A percentile compares a stretch with the other conserved stretches of the same genome.
phyloP scores from a whole-genome alignment of 345 rosid genomes.

The Moricandia arvensis region DNA sequence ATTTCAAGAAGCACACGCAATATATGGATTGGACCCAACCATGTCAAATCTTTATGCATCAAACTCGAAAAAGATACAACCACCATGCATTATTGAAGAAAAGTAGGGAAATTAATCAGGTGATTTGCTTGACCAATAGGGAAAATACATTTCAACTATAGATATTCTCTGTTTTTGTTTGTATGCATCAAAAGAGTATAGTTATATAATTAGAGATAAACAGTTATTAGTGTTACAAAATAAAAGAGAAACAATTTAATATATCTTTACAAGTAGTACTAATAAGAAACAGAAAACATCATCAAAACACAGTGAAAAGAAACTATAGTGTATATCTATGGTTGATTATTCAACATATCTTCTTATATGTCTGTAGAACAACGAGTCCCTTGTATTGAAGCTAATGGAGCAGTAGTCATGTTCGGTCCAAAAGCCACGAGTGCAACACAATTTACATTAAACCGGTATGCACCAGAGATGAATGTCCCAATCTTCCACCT shows the following conservation, averaged over 20 bases:
- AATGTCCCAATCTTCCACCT: slow-evolving; percentile 87
- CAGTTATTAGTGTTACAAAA: neutral
- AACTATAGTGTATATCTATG: slow-evolving; percentile 6
- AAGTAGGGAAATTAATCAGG: neutral
- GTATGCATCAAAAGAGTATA: neutral
- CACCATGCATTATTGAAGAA: slow-evolving; percentile 17
- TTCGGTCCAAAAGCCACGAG: slow-evolving; percentile 54
- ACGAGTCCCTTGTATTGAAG: slow-evolving; percentile 54
- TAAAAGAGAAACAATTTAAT: neutral
- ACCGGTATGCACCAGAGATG: slow-evolving; percentile 69
- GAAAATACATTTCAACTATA: neutral
- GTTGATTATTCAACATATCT: slow-evolving; percentile 5
- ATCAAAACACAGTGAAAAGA: slow-evolving; percentile 17
- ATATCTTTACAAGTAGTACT: slow-evolving; percentile 24
- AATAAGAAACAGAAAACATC: slow-evolving; percentile 6
- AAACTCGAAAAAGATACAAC: slow-evolving; percentile 7
- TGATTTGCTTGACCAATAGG: slow-evolving; percentile 17
- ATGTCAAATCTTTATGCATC: slow-evolving; percentile 11
- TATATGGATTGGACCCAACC: slow-evolving; percentile 23
- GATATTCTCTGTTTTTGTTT: slow-evolving; percentile 19
- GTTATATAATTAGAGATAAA: slow-evolving; percentile 3
- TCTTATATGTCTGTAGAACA: slow-evolving; percentile 64
- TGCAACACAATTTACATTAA: slow-evolving; percentile 65
- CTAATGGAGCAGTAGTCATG: slow-evolving; percentile 47
- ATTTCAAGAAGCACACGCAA: slow-evolving; percentile 17